Evolutionary conservation across 495 filamentous ascomycete species (phyloP).

Genomic region (Collariella sp.): DNA sequence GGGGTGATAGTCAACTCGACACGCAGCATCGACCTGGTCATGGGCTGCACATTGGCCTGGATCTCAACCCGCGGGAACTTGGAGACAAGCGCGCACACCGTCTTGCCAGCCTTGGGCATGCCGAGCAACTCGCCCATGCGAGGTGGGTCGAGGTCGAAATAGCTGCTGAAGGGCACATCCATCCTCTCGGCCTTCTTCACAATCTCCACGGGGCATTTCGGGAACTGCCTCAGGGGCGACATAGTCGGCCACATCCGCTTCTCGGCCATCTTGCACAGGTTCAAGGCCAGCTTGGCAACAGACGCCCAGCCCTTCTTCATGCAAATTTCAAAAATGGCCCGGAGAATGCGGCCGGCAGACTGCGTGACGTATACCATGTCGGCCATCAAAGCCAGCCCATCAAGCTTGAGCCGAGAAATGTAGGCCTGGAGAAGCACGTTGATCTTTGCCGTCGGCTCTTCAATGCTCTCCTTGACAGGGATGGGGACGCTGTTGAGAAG

Average conservation of each 20-base stretch:
- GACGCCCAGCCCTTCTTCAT: slow-evolving; percentile 94
- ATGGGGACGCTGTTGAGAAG: slow-evolving; percentile 83
- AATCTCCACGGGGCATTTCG: slow-evolving; percentile 71
- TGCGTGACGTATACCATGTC: slow-evolving; percentile 99
- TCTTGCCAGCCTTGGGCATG: slow-evolving; percentile 79
- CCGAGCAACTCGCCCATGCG: slow-evolving; percentile 94
- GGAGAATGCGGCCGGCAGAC: slow-evolving; percentile 89
- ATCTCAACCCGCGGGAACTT: slow-evolving; percentile 92
- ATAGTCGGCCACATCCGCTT: slow-evolving; percentile 99
- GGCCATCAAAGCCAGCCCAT: slow-evolving; percentile 92
- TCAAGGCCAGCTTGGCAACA: slow-evolving; percentile 84
- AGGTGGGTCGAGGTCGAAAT: slow-evolving; percentile 93
- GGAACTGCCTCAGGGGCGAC: slow-evolving; percentile 89
- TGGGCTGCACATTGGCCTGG: slow-evolving; percentile 84
- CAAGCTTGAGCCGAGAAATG: slow-evolving; percentile 88
- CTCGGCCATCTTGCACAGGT: slow-evolving; percentile 98
- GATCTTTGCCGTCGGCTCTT: slow-evolving; percentile 96
- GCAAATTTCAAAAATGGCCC: slow-evolving; percentile 93
- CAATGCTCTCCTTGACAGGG: slow-evolving; percentile 94
- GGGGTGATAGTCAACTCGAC: slow-evolving; percentile 89
- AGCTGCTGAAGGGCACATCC: slow-evolving; percentile 86
- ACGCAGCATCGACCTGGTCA: slow-evolving; percentile 92
- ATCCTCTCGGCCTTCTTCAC: slow-evolving; percentile 87
- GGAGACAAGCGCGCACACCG: slow-evolving; percentile 74
- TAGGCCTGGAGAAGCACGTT: slow-evolving; percentile 98